Evolutionary conservation across 768 basidiomycete species (phyloP), one percentile per base, ranked within the genome.

Genomic region (Termitomyces sp.): DNA sequence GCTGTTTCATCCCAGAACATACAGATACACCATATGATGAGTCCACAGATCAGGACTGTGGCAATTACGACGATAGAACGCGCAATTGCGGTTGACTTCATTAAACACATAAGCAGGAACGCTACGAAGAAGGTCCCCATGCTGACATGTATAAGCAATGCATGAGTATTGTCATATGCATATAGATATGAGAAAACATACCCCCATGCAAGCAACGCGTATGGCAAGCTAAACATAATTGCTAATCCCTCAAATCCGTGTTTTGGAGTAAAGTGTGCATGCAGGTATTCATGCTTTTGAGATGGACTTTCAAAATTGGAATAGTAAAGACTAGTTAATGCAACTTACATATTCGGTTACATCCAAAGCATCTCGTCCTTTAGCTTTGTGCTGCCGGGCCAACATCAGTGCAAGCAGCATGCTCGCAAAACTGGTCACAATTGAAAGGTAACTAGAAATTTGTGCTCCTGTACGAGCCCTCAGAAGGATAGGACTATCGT

Each of bases 371-470:
- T 36, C 33, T 13, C 33, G 33, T 20, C 9, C 18, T 7, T 18
- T 18, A 18, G 40, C 7, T 40, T 18, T 40, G 40, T 40, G 40
- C 6, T 16, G 5, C 14, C 5, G 40, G 40, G 4, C 40, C 13
- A 40, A 40, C 40, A 40, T 40, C 16, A 40, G 18, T 18, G 16
- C 40, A 40, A 40, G 40, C 41, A 82, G 65, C 60, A 80, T 76
- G 53, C 75, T 75, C 1, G 74, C 74, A 49, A 81, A 60, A 55
- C 73, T 77, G 47, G 73, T 64, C 12, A 80, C 64, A 4, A 77
- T 69, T 1, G 83, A 84, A 32, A 75, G 58, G 57, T 81, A 82
- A 51, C 73, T 74, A 13, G 77, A 67, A 30, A 78, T 74, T 46
- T 81, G 75, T 0, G 71, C 71, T 0, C 67, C 56, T 5, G 65